Base-by-base conservation (phyloP, 768 basidiomycete genomes). In the Lepiota venenata region DNA sequence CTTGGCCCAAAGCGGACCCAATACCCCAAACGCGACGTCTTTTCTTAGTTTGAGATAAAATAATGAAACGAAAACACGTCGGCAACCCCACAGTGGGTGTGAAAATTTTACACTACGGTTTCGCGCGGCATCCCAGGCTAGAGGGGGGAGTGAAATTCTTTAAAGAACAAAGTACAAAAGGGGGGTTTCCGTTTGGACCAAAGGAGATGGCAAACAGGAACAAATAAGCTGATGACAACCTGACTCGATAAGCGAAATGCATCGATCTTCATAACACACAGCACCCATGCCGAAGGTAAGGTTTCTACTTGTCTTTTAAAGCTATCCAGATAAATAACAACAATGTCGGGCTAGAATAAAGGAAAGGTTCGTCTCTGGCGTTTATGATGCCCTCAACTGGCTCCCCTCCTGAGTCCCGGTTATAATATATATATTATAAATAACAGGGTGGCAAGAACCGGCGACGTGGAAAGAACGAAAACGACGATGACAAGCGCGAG, bases 381-480 rank as follows among this genome's bases (percentile, higher is more conserved):
- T 15, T 29, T 27, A 22, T 40, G 37, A 38, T 20, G 22, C 1
- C 49, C 9, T 16, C 5, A 12, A 18, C 7, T 8, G 22, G 32
- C 11, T 20, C 4, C 21, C 32, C 25, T 10, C 21, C 18, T 29
- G 12, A 45, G 8, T n/a, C 15, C 6, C 32, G 14, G 2, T 16
- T 38, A 38, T 49, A n/a, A 38, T 25, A 25, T 25, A 25, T 25
- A 25, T 25, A 25, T 2, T 25, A 25, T 2, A 25, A 2, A 25
- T 25, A 25, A 14, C 44, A 99, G 95, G 96, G 96, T 70, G 97
- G 96, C 58, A 98, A 99, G 82, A 99, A 98, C 77, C 84, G 96
- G 75, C 83, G 97, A 83, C 83, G 97, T 75, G 97, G 97, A 81
- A 99, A 99, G 84, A 98, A 98, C 74, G 96, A 99, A 78, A 97